Conservation (phyloP, 2,329 filamentous ascomycete species). For the Talaromyces atroroseus region DNA sequence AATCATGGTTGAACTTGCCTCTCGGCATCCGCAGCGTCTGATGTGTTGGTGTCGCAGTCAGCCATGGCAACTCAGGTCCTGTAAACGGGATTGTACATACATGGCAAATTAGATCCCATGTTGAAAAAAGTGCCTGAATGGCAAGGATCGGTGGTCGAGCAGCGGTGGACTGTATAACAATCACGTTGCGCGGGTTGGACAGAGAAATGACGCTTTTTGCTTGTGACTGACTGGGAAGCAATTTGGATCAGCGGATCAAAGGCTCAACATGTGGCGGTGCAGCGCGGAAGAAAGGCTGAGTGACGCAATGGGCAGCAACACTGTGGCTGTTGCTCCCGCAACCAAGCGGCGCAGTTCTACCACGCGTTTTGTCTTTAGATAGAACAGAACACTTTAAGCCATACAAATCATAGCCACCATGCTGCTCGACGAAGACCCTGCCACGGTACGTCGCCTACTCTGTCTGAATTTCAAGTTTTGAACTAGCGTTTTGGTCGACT, state of each 20-base stretch:
- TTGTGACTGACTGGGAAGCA: slow-evolving; percentile 22
- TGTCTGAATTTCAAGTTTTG: neutral
- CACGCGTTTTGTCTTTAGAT: neutral
- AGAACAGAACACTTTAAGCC: neutral
- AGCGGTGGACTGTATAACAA: neutral
- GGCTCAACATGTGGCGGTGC: slow-evolving; percentile 31
- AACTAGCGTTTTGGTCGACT: neutral
- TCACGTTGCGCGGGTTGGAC: neutral
- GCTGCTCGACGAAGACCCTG: slow-evolving; percentile 91
- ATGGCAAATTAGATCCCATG: slow-evolving; percentile 47
- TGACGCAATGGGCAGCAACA: slow-evolving; percentile 4
- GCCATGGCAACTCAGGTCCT: neutral
- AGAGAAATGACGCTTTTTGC: neutral
- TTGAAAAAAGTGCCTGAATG: neutral
- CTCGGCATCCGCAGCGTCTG: slow-evolving; percentile 96
- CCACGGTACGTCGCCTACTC: slow-evolving; percentile 55
- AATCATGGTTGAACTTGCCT: slow-evolving; percentile 53
- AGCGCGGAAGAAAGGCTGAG: neutral
- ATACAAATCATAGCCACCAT: slow-evolving; percentile 51
- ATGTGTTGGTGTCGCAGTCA: neutral
- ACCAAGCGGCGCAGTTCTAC: slow-evolving; percentile 18
- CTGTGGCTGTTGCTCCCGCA: slow-evolving; percentile 38
- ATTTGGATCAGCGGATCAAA: neutral
- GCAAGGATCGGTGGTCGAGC: neutral
- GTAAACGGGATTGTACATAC: slow-evolving; percentile 29